Evolutionary conservation across 1,139 yeast species (phyloP).

Genomic region (Pneumocystis wakefieldiae): DNA sequence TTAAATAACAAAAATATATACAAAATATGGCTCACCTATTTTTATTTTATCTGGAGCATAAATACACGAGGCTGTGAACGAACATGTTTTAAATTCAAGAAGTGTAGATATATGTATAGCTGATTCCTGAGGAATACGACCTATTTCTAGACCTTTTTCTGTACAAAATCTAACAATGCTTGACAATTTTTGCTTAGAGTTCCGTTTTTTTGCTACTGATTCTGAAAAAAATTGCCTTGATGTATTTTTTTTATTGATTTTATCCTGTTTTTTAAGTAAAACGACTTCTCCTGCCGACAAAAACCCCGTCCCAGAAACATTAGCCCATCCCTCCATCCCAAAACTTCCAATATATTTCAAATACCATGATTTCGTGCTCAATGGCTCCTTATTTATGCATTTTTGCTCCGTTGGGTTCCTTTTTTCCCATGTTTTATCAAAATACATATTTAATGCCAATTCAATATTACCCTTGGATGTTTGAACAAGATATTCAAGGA

Average conservation of each 20-base stretch:
- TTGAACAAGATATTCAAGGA: constrained; percentile 11
- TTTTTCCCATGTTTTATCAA: constrained; percentile 14
- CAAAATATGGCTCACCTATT: constrained; percentile 56
- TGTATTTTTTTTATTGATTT: constrained; percentile 2
- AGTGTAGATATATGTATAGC: constrained; percentile 58
- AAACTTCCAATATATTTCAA: not conserved
- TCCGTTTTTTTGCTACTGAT: not conserved
- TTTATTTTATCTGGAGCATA: constrained; percentile 43
- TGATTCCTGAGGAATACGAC: constrained; percentile 57
- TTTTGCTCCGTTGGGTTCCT: not conserved
- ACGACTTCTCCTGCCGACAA: constrained; percentile 35
- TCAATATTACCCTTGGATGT: constrained; percentile 20
- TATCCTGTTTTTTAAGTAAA: constrained; percentile 14
- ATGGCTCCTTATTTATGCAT: constrained; percentile 2
- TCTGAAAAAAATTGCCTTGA: not conserved
- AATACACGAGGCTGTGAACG: constrained; percentile 46
- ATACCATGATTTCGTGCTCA: not conserved
- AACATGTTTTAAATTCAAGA: constrained; percentile 40
- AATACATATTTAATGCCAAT: constrained; percentile 20
- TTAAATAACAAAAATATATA: constrained; percentile 17
- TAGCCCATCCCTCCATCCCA: constrained; percentile 50
- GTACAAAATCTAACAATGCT: constrained; percentile 24
- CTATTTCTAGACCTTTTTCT: constrained; percentile 43
- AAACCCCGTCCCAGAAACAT: constrained; percentile 50
- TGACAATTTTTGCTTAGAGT: constrained; percentile 17